Evolutionary conservation across 768 basidiomycete genomes (phyloP), one percentile per base, ranked within the genome.

Genomic region (Leucocoprinus birnbaumii): DNA sequence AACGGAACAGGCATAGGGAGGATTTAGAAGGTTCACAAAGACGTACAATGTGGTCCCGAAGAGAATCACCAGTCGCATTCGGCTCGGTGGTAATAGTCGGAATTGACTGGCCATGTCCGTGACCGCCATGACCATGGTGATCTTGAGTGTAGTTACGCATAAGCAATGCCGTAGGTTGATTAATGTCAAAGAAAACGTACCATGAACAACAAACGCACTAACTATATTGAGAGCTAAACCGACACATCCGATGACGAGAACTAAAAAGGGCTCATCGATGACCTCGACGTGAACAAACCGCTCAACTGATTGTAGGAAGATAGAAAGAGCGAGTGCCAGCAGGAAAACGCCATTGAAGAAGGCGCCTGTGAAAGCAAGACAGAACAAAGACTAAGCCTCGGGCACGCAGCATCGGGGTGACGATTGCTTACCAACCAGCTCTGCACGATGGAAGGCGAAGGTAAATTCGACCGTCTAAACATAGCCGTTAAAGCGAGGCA

Each of bases 331-430:
- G 51, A 82, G 67, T 2, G 79, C 80, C 31, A 82, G 67, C 9
- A 80, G 72, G 60, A 81, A 81, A 13, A 78, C 78, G 25, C 77
- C 78, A 59, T 80, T 80, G 68, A 80, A 80, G 61, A 80, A 80
- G 14, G 76, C 76, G 42, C 80, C 80, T 80, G 55, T 31, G 56
- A 46, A 37, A 21, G 14, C 49, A 37, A 7, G 35, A 14, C 19
- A 46, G n/a, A 16, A 58, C 53, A 38, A 47, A 24, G n/a, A n/a
- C 38, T 53, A 18, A 47, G 51, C 21, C 35, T 54, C 38, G 51
- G 38, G 26, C n/a, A 34, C 16, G 13, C 25, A 21, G 53, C 48
- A 31, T 44, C 50, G 50, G 37, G 59, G 42, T 40, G 21, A 38
- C 16, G n/a, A 6, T 4, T 58, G 59, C 69, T 55, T 67, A 80